Base-by-base conservation (phyloP, 1,139 yeast genomes). In the Yarrowia galli region DNA sequence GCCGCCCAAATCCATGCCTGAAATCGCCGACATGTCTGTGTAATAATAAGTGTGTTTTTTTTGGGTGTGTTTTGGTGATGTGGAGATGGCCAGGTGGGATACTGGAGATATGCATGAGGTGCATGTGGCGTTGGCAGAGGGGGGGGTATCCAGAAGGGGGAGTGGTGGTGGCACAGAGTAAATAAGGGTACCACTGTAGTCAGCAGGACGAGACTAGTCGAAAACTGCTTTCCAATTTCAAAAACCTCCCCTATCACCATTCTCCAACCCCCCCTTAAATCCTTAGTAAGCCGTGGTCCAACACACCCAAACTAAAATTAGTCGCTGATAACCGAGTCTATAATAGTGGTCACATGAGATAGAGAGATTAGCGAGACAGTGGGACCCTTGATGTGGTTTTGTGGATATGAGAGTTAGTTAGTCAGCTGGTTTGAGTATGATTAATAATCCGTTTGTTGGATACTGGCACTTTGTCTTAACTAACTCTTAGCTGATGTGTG, bases 1-100 rank as follows among this genome's bases (percentile, higher is more conserved):
- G 22, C 84, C 85, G 71, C 81, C 70, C 54, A 75, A 67, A 69
- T 74, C 77, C 68, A 73, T 65, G 23, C 73, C 73, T 18, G 74
- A 71, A 49, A 72, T 48, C 43, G 67, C 67, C 48, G 67, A 66
- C 72, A 71, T 71, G 56, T 68, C 13, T 58, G 35, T 32, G 35
- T 36, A 6, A 18, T 25, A 32, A 9, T 15, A 28, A 12, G 42
- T 18, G 42, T 22, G 15, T 9, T 18, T 3, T 8, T 28, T 28
- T 32, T 13, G 12, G 2, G 18, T 20, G 43, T 45, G 18, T 25
- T 56, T 28, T 3, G 32, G 64, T 58, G 63, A 16, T 56, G 63
- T 56, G 63, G 49, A 56, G 45, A 23, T 40, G 61, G 23, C 45
- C 22, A 56, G 36, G 48, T 56, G 46, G 63, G 38, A 40, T 56